Evolutionary conservation across 768 basidiomycete genomes (phyloP), one percentile per base, ranked within the genome.

Genomic region (Udeniomyces megalosporus): DNA sequence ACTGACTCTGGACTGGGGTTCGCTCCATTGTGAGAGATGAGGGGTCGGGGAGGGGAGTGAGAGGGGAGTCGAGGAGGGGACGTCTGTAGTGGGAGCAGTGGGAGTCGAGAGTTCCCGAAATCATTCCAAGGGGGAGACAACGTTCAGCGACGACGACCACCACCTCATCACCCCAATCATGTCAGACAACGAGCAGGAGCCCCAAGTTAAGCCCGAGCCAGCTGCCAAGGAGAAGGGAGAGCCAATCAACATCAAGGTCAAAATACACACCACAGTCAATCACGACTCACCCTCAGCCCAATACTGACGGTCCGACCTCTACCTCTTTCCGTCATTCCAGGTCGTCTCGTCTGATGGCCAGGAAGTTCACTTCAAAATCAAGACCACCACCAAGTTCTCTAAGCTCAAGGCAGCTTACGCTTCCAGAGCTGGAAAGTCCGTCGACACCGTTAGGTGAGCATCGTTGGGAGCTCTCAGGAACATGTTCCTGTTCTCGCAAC

Each of bases 1-100:
- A 65, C 57, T 65, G 63, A 14, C 31, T 42, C 17, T 61, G 64
- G 17, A 67, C 68, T 1, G 66, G 60, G 0, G 57, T 31, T 28
- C 28, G 29, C 28, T 66, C 67, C 34, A 62, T 66, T 22, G 49
- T 45, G 62, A 12, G 20, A 49, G 66, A 65, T 0, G 34, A 53
- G 11, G 45, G 49, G 22, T 49, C 50, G 48, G 54, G 45, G 38
- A 66, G 2, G 48, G 66, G 64, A 45, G 47, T 48, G 28, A 67
- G 59, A 52, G 59, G 28, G 63, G 51, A 28, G 32, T 48, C 28
- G 58, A 46, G 20, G 52, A 32, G 46, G 53, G 29, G 47, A 15
- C 24, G 38, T 44, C 34, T 29, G 29, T 24, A 42, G 38, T 11
- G 49, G 51, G 34, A 45, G 32, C n/a, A 34, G n/a, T 26, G 51